These are phyloP conservation scores for Psophocarpus tetragonolobus DNA, from an alignment of 306 rosid genomes.

Conservation along the genomic window DNA sequence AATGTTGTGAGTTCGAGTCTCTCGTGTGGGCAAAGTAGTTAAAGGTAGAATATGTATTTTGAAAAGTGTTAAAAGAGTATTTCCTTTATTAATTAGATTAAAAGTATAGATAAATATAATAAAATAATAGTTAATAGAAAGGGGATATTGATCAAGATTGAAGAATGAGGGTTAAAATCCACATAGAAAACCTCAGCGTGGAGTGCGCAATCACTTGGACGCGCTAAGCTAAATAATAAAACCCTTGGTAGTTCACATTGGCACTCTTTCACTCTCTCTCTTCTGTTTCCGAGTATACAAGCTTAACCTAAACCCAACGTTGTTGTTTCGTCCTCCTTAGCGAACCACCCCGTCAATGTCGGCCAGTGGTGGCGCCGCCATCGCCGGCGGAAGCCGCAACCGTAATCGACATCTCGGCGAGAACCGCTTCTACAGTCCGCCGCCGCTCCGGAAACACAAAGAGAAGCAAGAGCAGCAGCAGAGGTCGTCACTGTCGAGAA, in stretches of 20 bases:
- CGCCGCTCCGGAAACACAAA: conserved; percentile 69
- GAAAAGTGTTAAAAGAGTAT: too few species aligned
- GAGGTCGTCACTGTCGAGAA: conserved; percentile 40
- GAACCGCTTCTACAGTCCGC: conserved; percentile 82
- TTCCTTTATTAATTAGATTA: too few species aligned
- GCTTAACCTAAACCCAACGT: conserved; percentile 37
- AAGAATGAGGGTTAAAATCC: background rate
- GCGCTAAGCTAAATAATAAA: conserved; percentile 28
- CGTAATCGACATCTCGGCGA: conserved; percentile 54
- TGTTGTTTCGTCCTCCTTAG: conserved; percentile 27
- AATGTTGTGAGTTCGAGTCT: too few species aligned
- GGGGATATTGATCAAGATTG: background rate
- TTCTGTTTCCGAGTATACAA: background rate
- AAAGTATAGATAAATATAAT: too few species aligned
- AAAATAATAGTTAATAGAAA: too few species aligned
- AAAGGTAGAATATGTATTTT: too few species aligned
- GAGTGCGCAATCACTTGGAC: conserved; percentile 21
- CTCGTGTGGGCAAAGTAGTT: too few species aligned
- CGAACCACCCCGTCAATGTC: conserved; percentile 54
- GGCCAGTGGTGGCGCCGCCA: conserved; percentile 65
- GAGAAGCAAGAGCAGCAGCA: conserved; percentile 47
- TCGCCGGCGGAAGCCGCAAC: conserved; percentile 55
- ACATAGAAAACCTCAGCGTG: background rate
- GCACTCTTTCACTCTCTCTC: background rate
- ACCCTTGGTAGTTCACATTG: conserved; percentile 28